Conservation (phyloP, 805 yeast genomes). For the Yarrowia phangngaensis region DNA sequence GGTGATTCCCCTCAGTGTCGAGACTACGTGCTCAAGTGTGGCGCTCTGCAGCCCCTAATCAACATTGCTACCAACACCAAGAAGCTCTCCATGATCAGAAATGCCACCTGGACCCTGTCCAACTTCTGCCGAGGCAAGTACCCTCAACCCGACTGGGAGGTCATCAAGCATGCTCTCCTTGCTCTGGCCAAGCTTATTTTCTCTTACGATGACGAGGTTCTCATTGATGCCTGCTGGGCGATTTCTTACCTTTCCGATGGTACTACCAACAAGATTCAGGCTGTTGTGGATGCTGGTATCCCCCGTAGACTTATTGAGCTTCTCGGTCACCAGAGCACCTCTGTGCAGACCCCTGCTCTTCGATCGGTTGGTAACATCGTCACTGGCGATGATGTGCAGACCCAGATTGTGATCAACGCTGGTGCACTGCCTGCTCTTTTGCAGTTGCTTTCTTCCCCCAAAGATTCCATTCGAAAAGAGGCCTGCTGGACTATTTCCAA, state of each 20-base stretch:
- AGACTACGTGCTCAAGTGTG: constrained; percentile 78
- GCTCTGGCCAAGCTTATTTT: constrained; percentile 86
- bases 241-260: constrained; percentile 94
- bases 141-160: constrained; percentile 94
- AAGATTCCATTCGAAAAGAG: constrained; percentile 92
- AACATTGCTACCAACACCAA: constrained; percentile 73
- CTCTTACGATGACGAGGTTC: constrained; percentile 85
- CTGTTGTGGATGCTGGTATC: constrained; percentile 92
- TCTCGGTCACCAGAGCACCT: constrained; percentile 73
- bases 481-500: constrained; percentile 99
- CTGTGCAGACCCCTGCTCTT: constrained; percentile 94
- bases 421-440: constrained; percentile 86
- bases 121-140: constrained; percentile 94
- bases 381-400: constrained; percentile 93
- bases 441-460: constrained; percentile 72
- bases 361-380: constrained; percentile 98
- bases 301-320: constrained; percentile 92
- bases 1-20: constrained; percentile 91
- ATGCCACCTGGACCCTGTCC: constrained; percentile 97
- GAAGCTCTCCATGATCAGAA: constrained; percentile 78
- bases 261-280: constrained; percentile 86
- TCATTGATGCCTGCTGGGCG: constrained; percentile 99
- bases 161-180: constrained; percentile 83
- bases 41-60: constrained; percentile 87
- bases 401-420: constrained; percentile 88